These are phyloP conservation scores for Adansonia rubrostipa DNA, from an alignment of 441 rosid species.

Conservation along the genomic window DNA sequence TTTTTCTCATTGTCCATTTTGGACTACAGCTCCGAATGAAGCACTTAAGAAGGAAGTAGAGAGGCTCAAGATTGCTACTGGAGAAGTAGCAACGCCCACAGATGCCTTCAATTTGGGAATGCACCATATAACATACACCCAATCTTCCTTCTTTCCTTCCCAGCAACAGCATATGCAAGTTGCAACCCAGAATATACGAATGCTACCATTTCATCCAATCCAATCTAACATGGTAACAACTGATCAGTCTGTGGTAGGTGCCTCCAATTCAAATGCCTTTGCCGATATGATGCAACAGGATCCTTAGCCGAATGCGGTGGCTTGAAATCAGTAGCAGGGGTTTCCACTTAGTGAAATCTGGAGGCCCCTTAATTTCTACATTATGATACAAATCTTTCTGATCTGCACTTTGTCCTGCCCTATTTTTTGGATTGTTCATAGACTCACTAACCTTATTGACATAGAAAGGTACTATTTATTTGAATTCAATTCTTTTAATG, in stretches of 20 bases:
- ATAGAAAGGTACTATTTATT: slow-evolving; percentile 37
- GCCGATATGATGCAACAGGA: slow-evolving; percentile 69
- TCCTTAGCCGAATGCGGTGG: slow-evolving; percentile 76
- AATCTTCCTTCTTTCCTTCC: slow-evolving; percentile 53
- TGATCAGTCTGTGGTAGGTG: slow-evolving; percentile 43
- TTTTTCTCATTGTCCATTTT: slow-evolving; percentile 13
- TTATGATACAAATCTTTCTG: slow-evolving; percentile 40
- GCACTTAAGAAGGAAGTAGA: slow-evolving; percentile 91
- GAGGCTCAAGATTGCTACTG: slow-evolving; percentile 80
- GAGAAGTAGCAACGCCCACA: slow-evolving; percentile 67
- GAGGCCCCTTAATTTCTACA: slow-evolving; percentile 63
- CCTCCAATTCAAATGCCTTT: slow-evolving; percentile 50
- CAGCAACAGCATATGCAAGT: slow-evolving; percentile 46
- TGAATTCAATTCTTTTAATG: slow-evolving; percentile 38
- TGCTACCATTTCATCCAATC: slow-evolving; percentile 65
- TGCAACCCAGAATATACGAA: slow-evolving; percentile 51
- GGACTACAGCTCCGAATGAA: slow-evolving; percentile 71
- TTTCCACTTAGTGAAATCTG: slow-evolving; percentile 65
- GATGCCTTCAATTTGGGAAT: slow-evolving; percentile 75
- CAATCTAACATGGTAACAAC: slow-evolving; percentile 46
- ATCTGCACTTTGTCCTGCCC: slow-evolving; percentile 19
- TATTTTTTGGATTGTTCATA: slow-evolving; percentile 56
- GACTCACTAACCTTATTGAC: slow-evolving; percentile 49
- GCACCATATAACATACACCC: slow-evolving; percentile 62
- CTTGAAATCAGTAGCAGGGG: slow-evolving; percentile 75